Conservation (phyloP, 2,329 filamentous ascomycete species). For the Colletotrichum somersetense region DNA sequence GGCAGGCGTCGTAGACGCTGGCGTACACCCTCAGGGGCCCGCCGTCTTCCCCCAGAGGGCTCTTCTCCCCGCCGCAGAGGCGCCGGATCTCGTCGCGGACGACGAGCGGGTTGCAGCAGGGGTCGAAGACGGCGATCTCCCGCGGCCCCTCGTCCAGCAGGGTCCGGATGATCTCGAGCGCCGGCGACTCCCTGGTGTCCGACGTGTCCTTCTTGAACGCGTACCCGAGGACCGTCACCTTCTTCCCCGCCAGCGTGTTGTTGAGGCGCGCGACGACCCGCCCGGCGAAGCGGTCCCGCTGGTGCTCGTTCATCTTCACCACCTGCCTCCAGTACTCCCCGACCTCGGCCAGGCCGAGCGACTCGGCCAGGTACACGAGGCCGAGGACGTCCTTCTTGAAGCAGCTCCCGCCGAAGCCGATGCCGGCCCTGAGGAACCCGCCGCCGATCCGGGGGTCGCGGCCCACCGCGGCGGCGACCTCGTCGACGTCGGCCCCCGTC, state of each 20-base stretch:
- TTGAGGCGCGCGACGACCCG: conserved; percentile 76
- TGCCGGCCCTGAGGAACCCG: conserved; percentile 78
- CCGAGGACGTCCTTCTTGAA: conserved; percentile 85
- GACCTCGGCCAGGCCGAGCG: conserved; percentile 76
- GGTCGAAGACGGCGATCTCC: conserved; percentile 77
- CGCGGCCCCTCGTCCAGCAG: conserved; percentile 74
- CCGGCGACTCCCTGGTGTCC: conserved; percentile 79
- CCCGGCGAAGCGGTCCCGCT: conserved; percentile 75
- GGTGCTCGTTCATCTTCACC: conserved; percentile 81
- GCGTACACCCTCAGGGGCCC: conserved; percentile 62
- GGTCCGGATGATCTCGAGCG: conserved; percentile 74
- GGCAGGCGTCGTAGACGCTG: conserved; percentile 62
- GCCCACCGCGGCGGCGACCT: conserved; percentile 76
- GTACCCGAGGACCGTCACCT: conserved; percentile 79
- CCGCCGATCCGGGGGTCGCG: conserved; percentile 78
- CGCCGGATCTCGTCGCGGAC: conserved; percentile 63
- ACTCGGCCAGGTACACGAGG: conserved; percentile 80
- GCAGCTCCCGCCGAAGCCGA: conserved; percentile 85
- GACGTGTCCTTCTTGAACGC: conserved; percentile 85
- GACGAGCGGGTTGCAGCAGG: conserved; percentile 66
- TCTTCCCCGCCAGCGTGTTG: conserved; percentile 77
- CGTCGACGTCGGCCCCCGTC: conserved; percentile 79
- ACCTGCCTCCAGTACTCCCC: conserved; percentile 82
- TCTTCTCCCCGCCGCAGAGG: conserved; percentile 49
- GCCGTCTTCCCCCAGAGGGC: conserved; percentile 51